These are phyloP conservation scores for Suhomyces ambrosiae DNA, from an alignment of 1,139 yeast species.

Conservation along the genomic window DNA sequence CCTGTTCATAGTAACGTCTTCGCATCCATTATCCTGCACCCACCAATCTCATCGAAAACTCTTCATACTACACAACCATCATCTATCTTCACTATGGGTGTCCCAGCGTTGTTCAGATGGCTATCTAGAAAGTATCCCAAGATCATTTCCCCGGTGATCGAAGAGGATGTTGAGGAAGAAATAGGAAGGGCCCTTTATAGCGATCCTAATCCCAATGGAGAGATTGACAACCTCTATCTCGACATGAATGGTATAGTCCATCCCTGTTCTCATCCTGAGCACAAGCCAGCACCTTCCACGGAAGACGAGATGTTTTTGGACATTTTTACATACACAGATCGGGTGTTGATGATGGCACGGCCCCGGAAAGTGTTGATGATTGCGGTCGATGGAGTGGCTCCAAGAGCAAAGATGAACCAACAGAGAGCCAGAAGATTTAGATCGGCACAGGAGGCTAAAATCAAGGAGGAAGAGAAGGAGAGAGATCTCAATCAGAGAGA, in stretches of 20 bases:
- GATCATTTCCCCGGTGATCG: constrained; percentile 86
- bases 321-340: constrained; percentile 83
- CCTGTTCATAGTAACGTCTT: no score
- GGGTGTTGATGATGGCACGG: constrained; percentile 89
- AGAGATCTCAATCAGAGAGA: constrained; percentile 54
- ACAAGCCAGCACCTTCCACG: constrained; percentile 88
- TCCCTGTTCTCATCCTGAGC: constrained; percentile 96
- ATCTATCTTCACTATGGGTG: constrained; percentile 54
- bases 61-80: constrained; percentile 1
- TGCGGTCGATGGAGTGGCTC: constrained; percentile 99
- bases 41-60: constrained; percentile 2
- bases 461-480: constrained; percentile 63
- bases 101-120: constrained; percentile 98
- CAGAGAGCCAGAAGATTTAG: constrained; percentile 95
- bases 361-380: constrained; percentile 91
- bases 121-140: constrained; percentile 90
- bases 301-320: constrained; percentile 96
- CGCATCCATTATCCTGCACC: no score
- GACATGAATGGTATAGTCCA: constrained; percentile 99
- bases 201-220: constrained; percentile 92
- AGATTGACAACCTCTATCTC: constrained; percentile 82
- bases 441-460: constrained; percentile 89
- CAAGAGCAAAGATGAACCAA: constrained; percentile 98
- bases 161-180: constrained; percentile 64
- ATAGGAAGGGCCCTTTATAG: constrained; percentile 64